Evolutionary conservation across 352 stramenopile genomes (phyloP).

Genomic region (Phytophthora chlamydospora): DNA sequence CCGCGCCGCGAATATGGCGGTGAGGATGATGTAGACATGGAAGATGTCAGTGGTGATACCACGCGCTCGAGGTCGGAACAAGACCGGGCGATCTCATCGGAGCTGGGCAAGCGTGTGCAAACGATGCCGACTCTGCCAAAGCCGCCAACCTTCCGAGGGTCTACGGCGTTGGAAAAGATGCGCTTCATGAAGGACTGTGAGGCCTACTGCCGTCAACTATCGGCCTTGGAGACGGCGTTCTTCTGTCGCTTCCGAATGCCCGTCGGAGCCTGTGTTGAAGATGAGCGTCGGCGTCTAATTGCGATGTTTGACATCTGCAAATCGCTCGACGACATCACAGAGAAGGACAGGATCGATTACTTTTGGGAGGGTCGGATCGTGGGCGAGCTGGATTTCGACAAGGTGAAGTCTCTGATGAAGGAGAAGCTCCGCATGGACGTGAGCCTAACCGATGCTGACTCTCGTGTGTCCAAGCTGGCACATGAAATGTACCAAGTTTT

Average conservation of each 20-base stretch:
- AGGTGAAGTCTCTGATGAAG: constrained; percentile 1
- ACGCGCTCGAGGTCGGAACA: no score
- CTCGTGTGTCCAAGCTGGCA: constrained; percentile 12
- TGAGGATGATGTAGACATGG: neutral
- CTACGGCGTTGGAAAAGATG: constrained; percentile 5
- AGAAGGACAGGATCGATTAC: constrained; percentile 16
- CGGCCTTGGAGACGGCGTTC: constrained; percentile 6
- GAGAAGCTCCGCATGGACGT: constrained; percentile 1
- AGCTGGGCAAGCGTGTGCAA: constrained; percentile 7
- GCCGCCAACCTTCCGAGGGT: constrained; percentile 6
- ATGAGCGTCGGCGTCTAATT: constrained; percentile 12
- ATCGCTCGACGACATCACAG: constrained; percentile 2
- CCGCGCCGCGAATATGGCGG: neutral
- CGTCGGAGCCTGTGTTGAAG: constrained; percentile 12
- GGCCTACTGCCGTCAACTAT: constrained; percentile 16
- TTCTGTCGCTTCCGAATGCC: constrained; percentile 12
- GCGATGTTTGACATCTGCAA: constrained; percentile 22
- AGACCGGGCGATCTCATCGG: no score
- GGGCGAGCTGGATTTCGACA: constrained; percentile 18
- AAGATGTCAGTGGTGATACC: constrained; percentile 5
- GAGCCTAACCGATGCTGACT: neutral
- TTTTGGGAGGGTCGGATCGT: constrained; percentile 16
- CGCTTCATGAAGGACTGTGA: constrained; percentile 16
- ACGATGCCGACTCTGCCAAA: constrained; percentile 13
- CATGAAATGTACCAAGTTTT: constrained; percentile 11